These are phyloP conservation scores for Skeletonema tropicum DNA, from an alignment of 108 stramenopile species.

Conservation along the genomic window DNA sequence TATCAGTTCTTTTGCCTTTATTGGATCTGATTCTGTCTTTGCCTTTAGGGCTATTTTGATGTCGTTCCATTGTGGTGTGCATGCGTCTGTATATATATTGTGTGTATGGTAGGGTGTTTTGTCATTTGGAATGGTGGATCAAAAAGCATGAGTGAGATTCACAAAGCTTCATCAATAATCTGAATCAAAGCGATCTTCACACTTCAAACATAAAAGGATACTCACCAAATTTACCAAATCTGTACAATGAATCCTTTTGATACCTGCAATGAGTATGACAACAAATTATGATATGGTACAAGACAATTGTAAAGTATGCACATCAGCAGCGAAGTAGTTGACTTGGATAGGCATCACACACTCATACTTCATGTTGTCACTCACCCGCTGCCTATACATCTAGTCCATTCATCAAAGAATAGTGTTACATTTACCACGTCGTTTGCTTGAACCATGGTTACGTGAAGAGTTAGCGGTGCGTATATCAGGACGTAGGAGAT, in stretches of 20 bases:
- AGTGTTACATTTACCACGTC: conserved; percentile 35
- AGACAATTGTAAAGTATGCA: background rate
- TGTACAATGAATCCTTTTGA: conserved; percentile 78
- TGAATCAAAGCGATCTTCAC: background rate
- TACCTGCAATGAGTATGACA: conserved; percentile 21
- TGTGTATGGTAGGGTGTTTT: background rate
- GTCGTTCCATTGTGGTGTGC: conserved; percentile 72
- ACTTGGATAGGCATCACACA: background rate
- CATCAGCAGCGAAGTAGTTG: background rate
- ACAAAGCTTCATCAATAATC: too few species aligned
- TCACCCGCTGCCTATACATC: conserved; percentile 61
- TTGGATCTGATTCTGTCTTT: conserved; percentile 53
- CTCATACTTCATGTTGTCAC: background rate
- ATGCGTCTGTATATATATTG: conserved; percentile 35
- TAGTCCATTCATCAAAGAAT: conserved; percentile 70
- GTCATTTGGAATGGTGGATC: background rate
- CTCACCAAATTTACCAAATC: conserved; percentile 70
- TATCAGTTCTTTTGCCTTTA: conserved; percentile 57
- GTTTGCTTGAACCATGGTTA: conserved; percentile 34
- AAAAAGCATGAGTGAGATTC: background rate
- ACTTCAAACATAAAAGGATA: background rate
- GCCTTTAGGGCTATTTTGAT: conserved; percentile 70
- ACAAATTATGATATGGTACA: background rate
- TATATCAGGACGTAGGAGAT: background rate
- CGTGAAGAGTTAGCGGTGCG: too few species aligned